Conservation (phyloP, 768 basidiomycete genomes). For the Termitomyces sp. region DNA sequence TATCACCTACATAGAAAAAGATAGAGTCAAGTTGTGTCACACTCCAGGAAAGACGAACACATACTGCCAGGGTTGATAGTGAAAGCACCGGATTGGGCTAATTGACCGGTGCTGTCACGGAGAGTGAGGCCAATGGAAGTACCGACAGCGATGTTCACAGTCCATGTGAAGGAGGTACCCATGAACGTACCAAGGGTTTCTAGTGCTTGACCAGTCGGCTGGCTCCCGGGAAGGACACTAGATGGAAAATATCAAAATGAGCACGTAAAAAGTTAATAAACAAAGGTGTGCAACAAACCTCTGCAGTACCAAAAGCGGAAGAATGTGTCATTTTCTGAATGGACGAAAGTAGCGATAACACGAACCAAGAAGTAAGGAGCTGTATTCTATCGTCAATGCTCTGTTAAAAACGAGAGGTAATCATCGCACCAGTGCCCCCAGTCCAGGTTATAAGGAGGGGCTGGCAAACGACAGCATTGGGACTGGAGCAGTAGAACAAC, state of each 20-base stretch:
- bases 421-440: constrained; percentile 49
- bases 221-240: constrained; percentile 50
- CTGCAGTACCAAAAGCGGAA: constrained; percentile 20
- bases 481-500: constrained; percentile 23
- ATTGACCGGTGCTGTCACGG: constrained; percentile 51
- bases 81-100: constrained; percentile 48
- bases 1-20: constrained; percentile 21
- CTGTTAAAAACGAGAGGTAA: neutral
- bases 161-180: constrained; percentile 46
- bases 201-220: constrained; percentile 39
- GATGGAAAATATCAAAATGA: constrained; percentile 1
- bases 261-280: neutral
- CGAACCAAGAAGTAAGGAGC: constrained; percentile 64
- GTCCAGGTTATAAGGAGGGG: constrained; percentile 48
- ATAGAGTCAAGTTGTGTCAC: neutral
- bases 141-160: constrained; percentile 39
- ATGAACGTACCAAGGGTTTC: constrained; percentile 36
- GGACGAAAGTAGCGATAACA: constrained; percentile 6
- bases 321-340: neutral
- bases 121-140: constrained; percentile 51
- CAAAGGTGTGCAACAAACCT: constrained; percentile 22
- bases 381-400: constrained; percentile 20
- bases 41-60: constrained; percentile 16
- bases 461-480: constrained; percentile 48
- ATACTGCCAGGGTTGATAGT: constrained; percentile 42